Base-by-base conservation (phyloP, 2,329 filamentous ascomycete species). In the Aspergillus japonicus region DNA sequence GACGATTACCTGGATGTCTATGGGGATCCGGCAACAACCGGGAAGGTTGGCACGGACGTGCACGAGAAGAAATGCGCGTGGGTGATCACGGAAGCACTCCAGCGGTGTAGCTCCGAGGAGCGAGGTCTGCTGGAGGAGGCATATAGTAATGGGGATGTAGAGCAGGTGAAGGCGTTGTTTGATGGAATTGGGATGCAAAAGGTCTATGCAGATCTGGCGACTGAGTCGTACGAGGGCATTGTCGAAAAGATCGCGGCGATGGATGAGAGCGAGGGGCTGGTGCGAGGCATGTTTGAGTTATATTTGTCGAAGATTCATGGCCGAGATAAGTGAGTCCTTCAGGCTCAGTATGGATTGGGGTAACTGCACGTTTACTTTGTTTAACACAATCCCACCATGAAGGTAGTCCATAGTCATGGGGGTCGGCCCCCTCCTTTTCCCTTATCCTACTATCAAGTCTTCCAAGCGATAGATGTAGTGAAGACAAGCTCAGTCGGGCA, bases 31-130 rank as follows among this genome's bases (percentile, higher is more conserved):
- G 86, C 91, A 71, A 86, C 91, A 71, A 94, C 98, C 74, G 95
- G 95, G 77, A 99, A 98, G 86, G 96, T 98, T 66, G 95, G 95
- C 65, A 99, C 94, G 60, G 95, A 99, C 73, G 98, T 99, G 77
- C 88, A 92, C 83, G 95, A 99, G 81, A 98, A 98, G 85, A 99
- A 99, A 85, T 98, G 95, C 84, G 95, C 91, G 44, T 99, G 95
- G 95, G 82, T 98, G 33, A 39, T 50, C 6, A 39, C 51, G 1
- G 29, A 47, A 33, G 47, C 47, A 6, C n/a, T 57, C 16, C 7
- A 21, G 24, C 29, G 48, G 33, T 57, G 55, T 14, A 33, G 26
- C 21, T 10, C 5, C 2, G 23, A 16, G 11, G 29, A 57, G 16
- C 29, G 47, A 19, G 4, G 12, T 7, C 3, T 50, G 11, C n/a